Base-by-base conservation (phyloP, 176 grass and related monocot species). In the Cocos nucifera region DNA sequence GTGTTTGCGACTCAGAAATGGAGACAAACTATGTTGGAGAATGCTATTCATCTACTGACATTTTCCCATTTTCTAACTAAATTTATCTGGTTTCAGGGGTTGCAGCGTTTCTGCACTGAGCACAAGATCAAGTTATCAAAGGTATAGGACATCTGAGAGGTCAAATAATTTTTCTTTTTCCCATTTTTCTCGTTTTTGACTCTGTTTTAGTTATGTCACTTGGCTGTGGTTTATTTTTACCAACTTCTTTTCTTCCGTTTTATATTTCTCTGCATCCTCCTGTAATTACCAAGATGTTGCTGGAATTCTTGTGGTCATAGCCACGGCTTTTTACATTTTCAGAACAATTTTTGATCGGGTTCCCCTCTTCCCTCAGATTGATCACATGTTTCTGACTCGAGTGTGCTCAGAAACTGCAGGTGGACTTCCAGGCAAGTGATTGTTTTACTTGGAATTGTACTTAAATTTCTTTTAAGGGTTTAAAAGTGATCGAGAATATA, bases 321-420 rank as follows among this genome's bases (percentile, higher is more conserved):
- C 18, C 9, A 49, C 28, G 57, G 17, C 62, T 62, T 62, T 29
- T 25, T 70, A 28, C 62, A 28, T 61, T 73, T 22, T 57, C 59
- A 17, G 50, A 77, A 56, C 49, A 10, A 51, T 14, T 57, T 75
- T 54, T 61, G 25, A 52, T 73, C 39, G 54, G 56, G 54, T 80
- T 59, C 30, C 6, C 67, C 51, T 7, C 69, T 61, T 70, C 19
- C 53, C 56, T 44, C 66, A 97, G 92, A 91, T 97, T 35, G 92
- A 97, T 69, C 92, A 97, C 71, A 76, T 97, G 49, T 97, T 97
- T 73, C 65, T 91, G 27, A 88, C 92, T 59, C 83, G 87, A 8
- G 92, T 97, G 22, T 97, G 92, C 84, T 97, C 92, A 72, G 92
- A 97, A 79, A 97, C 92, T 76, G 92, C 87, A 79, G 92, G 92